Conservation (phyloP, 257 asterid species). For the Solanum rostratum region DNA sequence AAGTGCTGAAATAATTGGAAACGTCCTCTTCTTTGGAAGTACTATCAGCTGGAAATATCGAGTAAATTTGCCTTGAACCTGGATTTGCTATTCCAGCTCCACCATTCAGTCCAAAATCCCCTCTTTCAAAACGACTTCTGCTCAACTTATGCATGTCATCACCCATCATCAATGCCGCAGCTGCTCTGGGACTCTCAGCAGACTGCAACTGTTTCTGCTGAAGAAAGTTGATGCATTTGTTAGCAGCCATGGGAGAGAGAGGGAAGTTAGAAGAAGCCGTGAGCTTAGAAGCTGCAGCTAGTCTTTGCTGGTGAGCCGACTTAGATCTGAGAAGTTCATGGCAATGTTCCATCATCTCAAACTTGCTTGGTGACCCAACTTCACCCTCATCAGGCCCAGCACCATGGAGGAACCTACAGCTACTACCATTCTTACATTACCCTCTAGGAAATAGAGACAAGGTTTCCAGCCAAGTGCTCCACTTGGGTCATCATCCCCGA, state of each 20-base stretch:
- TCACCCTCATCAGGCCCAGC: constrained; percentile 15
- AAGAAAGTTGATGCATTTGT: constrained; percentile 42
- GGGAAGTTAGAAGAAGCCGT: constrained; percentile 29
- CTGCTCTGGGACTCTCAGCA: constrained; percentile 41
- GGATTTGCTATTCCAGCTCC: constrained; percentile 22
- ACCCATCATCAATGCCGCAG: constrained; percentile 30
- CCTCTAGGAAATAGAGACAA: constrained; percentile 61
- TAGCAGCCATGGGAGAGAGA: constrained; percentile 26
- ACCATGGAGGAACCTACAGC: constrained; percentile 59
- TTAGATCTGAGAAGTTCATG: constrained; percentile 43
- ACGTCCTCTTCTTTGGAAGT: constrained; percentile 66
- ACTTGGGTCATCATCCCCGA: constrained; percentile 27
- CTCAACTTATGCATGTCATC: constrained; percentile 36
- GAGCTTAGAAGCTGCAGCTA: constrained; percentile 19
- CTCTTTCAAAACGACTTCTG: constrained; percentile 26
- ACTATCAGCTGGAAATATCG: constrained; percentile 65
- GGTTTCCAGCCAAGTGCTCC: constrained; percentile 65
- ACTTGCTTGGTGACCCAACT: constrained; percentile 41
- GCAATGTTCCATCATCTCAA: constrained; percentile 53
- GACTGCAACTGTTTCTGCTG: constrained; percentile 31
- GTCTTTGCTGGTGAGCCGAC: constrained; percentile 31
- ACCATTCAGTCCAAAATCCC: constrained; percentile 36
- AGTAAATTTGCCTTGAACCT: constrained; percentile 60
- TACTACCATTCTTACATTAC: constrained; percentile 57
- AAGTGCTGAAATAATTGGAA: constrained; percentile 51